A percentile compares a stretch with the other conserved stretches of the same genome.
Conservation (phyloP, 1,284 basidiomycete genomes). For the Leccinum variabile region DNA sequence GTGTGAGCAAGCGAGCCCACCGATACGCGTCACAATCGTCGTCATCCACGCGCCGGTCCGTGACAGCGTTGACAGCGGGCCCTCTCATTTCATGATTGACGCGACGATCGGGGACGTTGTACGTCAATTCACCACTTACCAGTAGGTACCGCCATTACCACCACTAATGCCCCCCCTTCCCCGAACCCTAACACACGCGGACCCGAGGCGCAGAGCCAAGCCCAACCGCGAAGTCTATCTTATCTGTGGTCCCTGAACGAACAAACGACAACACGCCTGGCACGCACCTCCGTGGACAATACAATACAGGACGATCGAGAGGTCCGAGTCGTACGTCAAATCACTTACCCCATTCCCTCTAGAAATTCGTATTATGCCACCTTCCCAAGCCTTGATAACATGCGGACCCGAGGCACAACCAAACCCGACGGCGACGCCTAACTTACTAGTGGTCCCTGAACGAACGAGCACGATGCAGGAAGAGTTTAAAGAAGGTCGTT, state of each 20-base stretch:
- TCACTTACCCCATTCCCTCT: neutral
- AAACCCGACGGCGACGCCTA: neutral
- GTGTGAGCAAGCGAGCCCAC: neutral
- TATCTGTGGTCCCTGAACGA: neutral
- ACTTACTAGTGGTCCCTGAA: neutral
- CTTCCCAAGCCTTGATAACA: neutral
- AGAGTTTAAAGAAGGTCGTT: neutral
- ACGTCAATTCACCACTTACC: neutral
- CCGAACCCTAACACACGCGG: conserved; percentile 6
- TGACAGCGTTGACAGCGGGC: neutral
- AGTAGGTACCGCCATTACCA: neutral
- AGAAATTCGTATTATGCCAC: neutral
- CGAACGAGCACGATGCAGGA: neutral
- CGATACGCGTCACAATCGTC: neutral
- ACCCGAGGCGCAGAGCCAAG: conserved; percentile 9
- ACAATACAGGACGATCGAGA: neutral
- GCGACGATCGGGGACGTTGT: neutral
- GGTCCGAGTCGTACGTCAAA: neutral
- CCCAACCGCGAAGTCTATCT: neutral
- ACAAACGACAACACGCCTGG: neutral
- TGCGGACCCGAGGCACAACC: neutral
- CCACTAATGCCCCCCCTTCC: neutral
- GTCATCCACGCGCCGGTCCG: neutral
- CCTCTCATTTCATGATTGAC: neutral
- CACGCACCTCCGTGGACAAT: neutral